These are phyloP conservation scores for Verticillium nubilum DNA, from an alignment of 2,329 filamentous ascomycete species.

Conservation along the genomic window DNA sequence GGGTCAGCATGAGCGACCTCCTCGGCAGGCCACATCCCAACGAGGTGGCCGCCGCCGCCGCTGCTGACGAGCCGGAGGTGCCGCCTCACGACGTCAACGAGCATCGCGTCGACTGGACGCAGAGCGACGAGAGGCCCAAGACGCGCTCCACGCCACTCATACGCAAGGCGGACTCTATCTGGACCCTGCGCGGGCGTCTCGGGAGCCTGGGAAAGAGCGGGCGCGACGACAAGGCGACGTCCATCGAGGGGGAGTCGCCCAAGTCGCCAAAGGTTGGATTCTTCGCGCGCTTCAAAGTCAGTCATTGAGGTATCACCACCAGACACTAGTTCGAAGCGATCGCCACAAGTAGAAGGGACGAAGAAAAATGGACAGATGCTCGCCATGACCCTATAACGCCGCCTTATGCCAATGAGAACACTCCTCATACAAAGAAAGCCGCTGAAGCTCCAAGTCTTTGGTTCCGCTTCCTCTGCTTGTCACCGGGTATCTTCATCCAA, in stretches of 20 bases:
- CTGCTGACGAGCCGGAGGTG: conserved; percentile 16
- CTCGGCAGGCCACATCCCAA: conserved; percentile 13
- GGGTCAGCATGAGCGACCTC: conserved; percentile 32
- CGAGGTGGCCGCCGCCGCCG: conserved; percentile 3
- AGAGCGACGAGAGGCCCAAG: conserved; percentile 41
- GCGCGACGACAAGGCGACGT: conserved; percentile 18
- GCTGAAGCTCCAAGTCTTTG: background rate
- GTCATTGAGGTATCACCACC: conserved; percentile 3
- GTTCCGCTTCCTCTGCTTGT: background rate
- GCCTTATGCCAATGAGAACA: background rate
- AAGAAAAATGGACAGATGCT: background rate
- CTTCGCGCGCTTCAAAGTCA: conserved; percentile 35
- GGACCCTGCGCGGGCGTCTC: conserved; percentile 39
- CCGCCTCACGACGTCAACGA: conserved; percentile 20
- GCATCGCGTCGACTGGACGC: conserved; percentile 52
- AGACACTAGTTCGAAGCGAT: too few species aligned
- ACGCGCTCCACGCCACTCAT: conserved; percentile 22
- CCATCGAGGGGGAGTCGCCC: conserved; percentile 10
- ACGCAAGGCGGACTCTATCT: conserved; percentile 41
- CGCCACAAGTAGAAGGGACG: too few species aligned
- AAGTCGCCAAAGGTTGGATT: conserved; percentile 32
- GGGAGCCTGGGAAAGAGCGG: conserved; percentile 25
- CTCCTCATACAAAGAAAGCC: background rate
- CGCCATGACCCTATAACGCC: background rate
- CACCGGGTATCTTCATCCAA: conserved; percentile 38